Evolutionary conservation across 305 asterid genomes (phyloP).

Genomic region (Caryopteris hybrid): DNA sequence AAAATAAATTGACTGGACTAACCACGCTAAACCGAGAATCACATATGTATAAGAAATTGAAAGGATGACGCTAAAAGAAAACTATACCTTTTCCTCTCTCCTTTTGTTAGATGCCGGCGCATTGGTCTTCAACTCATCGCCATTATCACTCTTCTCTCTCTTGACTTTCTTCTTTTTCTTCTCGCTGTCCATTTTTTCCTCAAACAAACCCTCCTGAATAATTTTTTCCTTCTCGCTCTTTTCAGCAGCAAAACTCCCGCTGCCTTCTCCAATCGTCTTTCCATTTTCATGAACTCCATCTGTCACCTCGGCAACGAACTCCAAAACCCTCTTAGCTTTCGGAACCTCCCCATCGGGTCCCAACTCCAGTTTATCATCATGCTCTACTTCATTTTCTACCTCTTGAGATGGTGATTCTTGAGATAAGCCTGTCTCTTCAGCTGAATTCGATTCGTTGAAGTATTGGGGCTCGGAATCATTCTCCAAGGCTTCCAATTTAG

Average conservation of each 20-base stretch:
- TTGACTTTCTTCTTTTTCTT: constrained; percentile 31
- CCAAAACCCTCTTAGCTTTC: constrained; percentile 51
- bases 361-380: constrained; percentile 10
- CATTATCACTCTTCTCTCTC: constrained; percentile 29
- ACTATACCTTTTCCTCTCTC: constrained; percentile 65
- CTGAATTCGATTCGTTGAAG: constrained; percentile 29
- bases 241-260: constrained; percentile 23
- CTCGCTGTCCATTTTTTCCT: constrained; percentile 24
- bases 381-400: constrained; percentile 9
- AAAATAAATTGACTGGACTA: background rate
- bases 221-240: constrained; percentile 20
- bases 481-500: constrained; percentile 59
- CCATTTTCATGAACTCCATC: constrained; percentile 11
- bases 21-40: background rate
- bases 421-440: constrained; percentile 31
- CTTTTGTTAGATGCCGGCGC: constrained; percentile 37
- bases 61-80: background rate
- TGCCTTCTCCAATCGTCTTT: constrained; percentile 9
- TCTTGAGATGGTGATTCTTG: constrained; percentile 31
- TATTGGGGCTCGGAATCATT: constrained; percentile 40
- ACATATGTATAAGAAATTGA: background rate
- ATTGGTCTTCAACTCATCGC: constrained; percentile 26
- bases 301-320: constrained; percentile 38
- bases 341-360: constrained; percentile 20
- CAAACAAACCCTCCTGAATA: constrained; percentile 16